Base-by-base conservation (phyloP, 2,329 filamentous ascomycete species). In the Pseudocercospora eumusae region DNA sequence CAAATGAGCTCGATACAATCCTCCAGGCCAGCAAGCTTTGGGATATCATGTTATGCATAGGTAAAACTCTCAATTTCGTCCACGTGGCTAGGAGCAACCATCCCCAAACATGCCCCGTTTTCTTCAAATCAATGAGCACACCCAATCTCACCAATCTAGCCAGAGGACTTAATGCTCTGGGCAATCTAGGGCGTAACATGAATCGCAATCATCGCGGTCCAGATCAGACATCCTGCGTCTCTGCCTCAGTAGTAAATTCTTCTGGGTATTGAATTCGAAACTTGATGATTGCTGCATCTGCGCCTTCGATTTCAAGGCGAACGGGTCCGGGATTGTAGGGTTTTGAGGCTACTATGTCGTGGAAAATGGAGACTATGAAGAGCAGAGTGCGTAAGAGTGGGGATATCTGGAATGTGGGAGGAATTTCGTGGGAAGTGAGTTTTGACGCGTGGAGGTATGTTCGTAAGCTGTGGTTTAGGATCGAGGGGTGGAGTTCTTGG, bases 261-360 rank as follows among this genome's bases (percentile, higher is more conserved):
- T 36, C 50, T 5, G 20, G 20, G 5, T 47, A 47, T 5, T 21
- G 4, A 0, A 4, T 6, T 9, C 81, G 68, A 57, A 74, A 70
- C 1, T 63, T 45, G 1, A 73, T 45, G 1, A 73, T 73, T 6
- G 77, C 78, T 27, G 76, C 77, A 64, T 81, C 77, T 5, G 74
- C 79, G 4, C 78, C 79, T 63, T 80, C 78, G 50, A 81, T 72
- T 65, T 81, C 79, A 66, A 81, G 81, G 13, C 78, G 75, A 50
- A 76, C 72, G 2, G 73, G 59, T 1, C 75, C 75, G 62, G 73
- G 69, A 60, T 75, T 66, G 23, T 67, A 65, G 13, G 31, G 36
- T 9, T 64, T 60, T 44, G 69, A 71, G n/a, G 66, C 68, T 27
- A 74, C 74, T 9, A 75, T 68, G 63, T 76, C 75, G 69, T 78